Conservation (phyloP, 352 stramenopile species). For the Phytophthora tentaculata region DNA sequence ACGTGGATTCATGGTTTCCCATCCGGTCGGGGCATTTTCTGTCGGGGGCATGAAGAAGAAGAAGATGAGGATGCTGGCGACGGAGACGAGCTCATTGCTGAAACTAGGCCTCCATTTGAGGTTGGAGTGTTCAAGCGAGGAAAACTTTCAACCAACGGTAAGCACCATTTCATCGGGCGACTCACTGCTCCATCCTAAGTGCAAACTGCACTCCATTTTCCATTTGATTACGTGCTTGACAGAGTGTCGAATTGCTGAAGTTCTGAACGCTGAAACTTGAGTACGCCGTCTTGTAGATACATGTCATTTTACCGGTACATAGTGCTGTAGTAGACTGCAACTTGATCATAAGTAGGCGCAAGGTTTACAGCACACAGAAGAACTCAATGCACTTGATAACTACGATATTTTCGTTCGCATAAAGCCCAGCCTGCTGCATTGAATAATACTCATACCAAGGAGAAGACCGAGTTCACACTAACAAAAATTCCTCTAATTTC, state of each 20-base stretch:
- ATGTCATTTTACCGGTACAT: no score
- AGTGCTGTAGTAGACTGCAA: no score
- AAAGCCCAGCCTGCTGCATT: constrained; percentile 68
- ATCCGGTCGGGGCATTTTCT: constrained; percentile 63
- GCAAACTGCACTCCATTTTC: not conserved
- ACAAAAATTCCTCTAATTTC: constrained; percentile 86
- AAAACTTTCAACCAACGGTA: constrained; percentile 44
- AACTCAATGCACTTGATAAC: constrained; percentile 25
- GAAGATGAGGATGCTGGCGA: constrained; percentile 36
- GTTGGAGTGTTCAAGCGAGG: constrained; percentile 54
- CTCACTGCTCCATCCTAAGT: constrained; percentile 42
- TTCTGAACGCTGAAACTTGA: no score
- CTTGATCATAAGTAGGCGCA: not conserved
- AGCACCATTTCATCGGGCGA: constrained; percentile 52
- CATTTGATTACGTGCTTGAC: not conserved
- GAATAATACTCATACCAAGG: constrained; percentile 80
- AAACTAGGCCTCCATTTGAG: constrained; percentile 28
- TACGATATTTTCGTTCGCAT: constrained; percentile 62
- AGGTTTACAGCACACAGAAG: not conserved
- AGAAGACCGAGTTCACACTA: constrained; percentile 63
- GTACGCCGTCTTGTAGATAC: no score
- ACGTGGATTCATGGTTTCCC: constrained; percentile 62
- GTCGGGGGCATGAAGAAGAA: constrained; percentile 32
- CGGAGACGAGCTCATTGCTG: constrained; percentile 9
- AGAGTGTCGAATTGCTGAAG: not conserved